These are phyloP conservation scores for Mycena vitilis DNA, from an alignment of 768 basidiomycete species.

Conservation along the genomic window DNA sequence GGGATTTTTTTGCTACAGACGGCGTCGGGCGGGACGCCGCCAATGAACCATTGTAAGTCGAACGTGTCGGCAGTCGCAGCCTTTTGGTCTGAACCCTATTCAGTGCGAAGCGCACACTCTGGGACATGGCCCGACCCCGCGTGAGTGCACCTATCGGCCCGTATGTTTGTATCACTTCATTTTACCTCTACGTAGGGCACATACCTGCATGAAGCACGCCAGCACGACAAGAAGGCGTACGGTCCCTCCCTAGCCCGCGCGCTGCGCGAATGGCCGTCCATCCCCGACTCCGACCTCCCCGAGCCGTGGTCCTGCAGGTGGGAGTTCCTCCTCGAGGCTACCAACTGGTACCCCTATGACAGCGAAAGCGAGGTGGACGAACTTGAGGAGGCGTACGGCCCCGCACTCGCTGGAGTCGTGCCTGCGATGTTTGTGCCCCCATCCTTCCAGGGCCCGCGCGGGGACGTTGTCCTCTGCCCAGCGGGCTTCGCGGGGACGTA, in stretches of 20 bases:
- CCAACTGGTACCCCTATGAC: neutral
- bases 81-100: neutral
- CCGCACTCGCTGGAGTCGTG: neutral
- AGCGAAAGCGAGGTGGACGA: neutral
- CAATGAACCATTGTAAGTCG: conserved; percentile 14
- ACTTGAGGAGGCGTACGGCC: neutral
- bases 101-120: conserved; percentile 6
- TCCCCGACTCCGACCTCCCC: conserved; percentile 8
- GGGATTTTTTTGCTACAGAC: neutral
- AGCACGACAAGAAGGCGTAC: neutral
- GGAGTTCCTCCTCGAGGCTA: neutral
- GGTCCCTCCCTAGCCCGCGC: neutral
- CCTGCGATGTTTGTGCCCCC: conserved; percentile 4
- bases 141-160: neutral
- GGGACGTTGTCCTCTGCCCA: neutral
- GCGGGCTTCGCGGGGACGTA: neutral
- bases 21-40: conserved; percentile 11
- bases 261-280: conserved; percentile 2
- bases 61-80: no score
- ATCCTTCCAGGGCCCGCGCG: neutral
- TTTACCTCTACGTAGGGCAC: conserved; percentile 13
- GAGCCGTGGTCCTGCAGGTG: conserved; percentile 11
- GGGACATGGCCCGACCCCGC: conserved; percentile 4
- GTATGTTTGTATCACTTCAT: neutral
- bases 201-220: neutral